Conservation (phyloP, 192 early-diverging fungal genomes). For the Backusella psychrophila region DNA sequence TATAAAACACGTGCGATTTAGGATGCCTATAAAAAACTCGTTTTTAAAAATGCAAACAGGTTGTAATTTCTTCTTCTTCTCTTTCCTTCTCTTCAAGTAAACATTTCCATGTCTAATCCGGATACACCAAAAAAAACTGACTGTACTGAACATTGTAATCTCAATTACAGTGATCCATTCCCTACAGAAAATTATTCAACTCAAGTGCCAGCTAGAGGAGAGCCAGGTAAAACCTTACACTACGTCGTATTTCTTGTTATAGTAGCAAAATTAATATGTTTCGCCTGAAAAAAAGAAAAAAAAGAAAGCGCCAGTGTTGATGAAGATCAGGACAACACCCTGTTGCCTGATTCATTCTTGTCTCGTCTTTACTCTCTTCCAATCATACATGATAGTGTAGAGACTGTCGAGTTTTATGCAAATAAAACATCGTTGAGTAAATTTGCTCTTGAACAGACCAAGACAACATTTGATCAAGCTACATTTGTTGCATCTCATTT, state of each 20-base stretch:
- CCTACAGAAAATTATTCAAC: not conserved
- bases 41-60: no score
- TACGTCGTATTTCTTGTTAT: not conserved
- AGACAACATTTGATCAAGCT: conserved; percentile 26
- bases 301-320: conserved; percentile 15
- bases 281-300: not conserved
- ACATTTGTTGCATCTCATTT: conserved; percentile 27
- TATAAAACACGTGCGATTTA: no score
- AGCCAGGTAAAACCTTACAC: not conserved
- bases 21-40: no score
- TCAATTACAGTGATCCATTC: not conserved
- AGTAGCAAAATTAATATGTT: not conserved
- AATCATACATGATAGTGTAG: conserved; percentile 26
- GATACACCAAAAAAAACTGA: not conserved
- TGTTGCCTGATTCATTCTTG: conserved; percentile 14
- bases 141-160: not conserved
- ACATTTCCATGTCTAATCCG: not conserved
- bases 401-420: conserved; percentile 18
- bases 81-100: not conserved
- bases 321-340: not conserved
- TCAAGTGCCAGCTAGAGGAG: not conserved
- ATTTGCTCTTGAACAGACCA: conserved; percentile 28
- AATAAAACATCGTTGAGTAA: conserved; percentile 27
- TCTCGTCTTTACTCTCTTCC: conserved; percentile 29
- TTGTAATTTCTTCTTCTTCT: not conserved